phyloP scores from a whole-genome alignment of 805 yeast genomes.

The Candida palmyrensis region DNA sequence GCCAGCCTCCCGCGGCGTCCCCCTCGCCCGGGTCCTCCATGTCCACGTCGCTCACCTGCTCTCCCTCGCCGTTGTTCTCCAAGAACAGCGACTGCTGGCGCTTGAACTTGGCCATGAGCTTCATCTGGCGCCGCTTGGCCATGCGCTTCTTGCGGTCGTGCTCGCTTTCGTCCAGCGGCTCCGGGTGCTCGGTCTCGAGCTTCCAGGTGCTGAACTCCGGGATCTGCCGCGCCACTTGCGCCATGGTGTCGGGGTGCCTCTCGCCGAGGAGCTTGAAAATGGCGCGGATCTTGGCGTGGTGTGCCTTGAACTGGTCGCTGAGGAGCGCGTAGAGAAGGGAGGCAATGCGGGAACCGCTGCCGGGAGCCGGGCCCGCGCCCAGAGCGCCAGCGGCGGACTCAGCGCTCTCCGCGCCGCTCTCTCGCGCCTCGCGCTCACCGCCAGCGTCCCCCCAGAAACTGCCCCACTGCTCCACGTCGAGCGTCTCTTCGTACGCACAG shows the following conservation, averaged over 20 bases:
- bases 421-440: neutral
- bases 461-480: conserved; percentile 25
- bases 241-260: conserved; percentile 11
- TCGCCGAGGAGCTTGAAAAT: conserved; percentile 39
- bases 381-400: too few species aligned
- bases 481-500: conserved; percentile 29
- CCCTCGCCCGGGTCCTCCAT: conserved; percentile 34
- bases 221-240: conserved; percentile 14
- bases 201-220: conserved; percentile 18
- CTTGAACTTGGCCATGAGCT: conserved; percentile 72
- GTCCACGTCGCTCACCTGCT: conserved; percentile 39
- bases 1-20: conserved; percentile 45
- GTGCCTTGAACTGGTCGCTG: conserved; percentile 34
- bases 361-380: too few species aligned
- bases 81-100: conserved; percentile 76
- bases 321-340: conserved; percentile 34
- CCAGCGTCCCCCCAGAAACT: conserved; percentile 23
- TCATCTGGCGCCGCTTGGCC: conserved; percentile 67
- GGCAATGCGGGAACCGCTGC: conserved; percentile 31
- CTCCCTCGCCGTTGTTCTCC: conserved; percentile 20
- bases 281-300: conserved; percentile 53
- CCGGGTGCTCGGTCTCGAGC: conserved; percentile 12
- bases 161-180: conserved; percentile 25
- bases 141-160: conserved; percentile 56
- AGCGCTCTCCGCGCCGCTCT: too few species aligned